Evolutionary conservation across 306 rosid species (phyloP).

Genomic region (Dryas alaskensis): DNA sequence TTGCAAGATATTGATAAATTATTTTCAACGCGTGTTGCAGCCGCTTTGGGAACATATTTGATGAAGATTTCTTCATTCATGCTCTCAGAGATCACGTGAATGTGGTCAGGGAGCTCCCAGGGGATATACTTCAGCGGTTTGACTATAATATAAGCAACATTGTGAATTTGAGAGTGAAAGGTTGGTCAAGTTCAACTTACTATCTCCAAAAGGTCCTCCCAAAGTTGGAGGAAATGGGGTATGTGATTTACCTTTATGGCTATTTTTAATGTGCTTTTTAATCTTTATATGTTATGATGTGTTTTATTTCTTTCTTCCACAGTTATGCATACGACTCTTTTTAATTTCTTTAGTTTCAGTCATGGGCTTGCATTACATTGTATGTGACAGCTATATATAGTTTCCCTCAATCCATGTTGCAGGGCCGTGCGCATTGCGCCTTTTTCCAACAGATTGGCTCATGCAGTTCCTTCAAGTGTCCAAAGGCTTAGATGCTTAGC

Average conservation of each 20-base stretch:
- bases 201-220: constrained; percentile 96
- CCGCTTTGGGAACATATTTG: constrained; percentile 79
- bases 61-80: constrained; percentile 80
- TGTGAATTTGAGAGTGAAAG: constrained; percentile 92
- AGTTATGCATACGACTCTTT: not conserved
- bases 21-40: constrained; percentile 48
- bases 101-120: constrained; percentile 79
- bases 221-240: constrained; percentile 70
- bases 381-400: constrained; percentile 38
- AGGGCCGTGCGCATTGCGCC: constrained; percentile 98
- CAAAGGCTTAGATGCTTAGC: constrained; percentile 82
- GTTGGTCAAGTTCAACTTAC: constrained; percentile 84
- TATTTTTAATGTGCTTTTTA: not conserved
- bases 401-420: constrained; percentile 37
- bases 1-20: not conserved
- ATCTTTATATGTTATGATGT: not conserved
- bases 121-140: constrained; percentile 63
- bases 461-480: constrained; percentile 67
- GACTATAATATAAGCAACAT: constrained; percentile 88
- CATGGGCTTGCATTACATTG: constrained; percentile 8
- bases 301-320: not conserved
- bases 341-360: not conserved
- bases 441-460: constrained; percentile 93
- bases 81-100: constrained; percentile 61
- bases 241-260: constrained; percentile 18